Base-by-base conservation (phyloP, 2,329 filamentous ascomycete genomes). In the Botrytis galanthina region DNA sequence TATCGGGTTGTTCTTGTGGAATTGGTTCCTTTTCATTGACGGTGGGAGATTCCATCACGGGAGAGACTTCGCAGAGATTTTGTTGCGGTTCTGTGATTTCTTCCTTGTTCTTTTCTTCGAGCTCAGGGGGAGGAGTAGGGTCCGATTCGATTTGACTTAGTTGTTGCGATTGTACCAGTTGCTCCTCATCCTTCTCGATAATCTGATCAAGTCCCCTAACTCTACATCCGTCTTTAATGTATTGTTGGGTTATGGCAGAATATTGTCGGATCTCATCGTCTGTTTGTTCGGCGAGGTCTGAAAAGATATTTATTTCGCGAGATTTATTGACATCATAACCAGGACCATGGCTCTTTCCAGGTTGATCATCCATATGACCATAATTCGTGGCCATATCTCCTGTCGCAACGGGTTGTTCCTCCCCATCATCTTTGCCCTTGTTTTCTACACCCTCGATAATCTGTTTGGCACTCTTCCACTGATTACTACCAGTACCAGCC, bases 101-200 rank as follows among this genome's bases (percentile, higher is more conserved):
- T 20, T 37, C 1, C 12, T 51, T 8, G 1, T 5, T 8, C 14
- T 32, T 16, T 1, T 12, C 29, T 5, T 12, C 42, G 10, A 32
- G 2, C 0, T 66, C 10, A 0, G 1, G 20, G 1, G 3, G 2
- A 26, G 42, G 18, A 16, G 20, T 22, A 0, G 8, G 5, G 14
- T 48, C 42, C 1, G 5, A 1, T 14, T 35, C 29, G n/a, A 14
- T 6, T 22, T 12, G 2, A 35, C 1, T 12, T 14, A 0, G 18
- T 9, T 48, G 18, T 5, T 44, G 29, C 1, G 9, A 8, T 10
- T 66, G 10, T 8, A 6, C 18, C 2, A 5, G 6, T 5, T 35
- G 9, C 10, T 22, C 18, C 6, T 8, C 42, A 20, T 14, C 5
- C 0, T n/a, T 46, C 39, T 46, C 62, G 7, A 35, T 16, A 9